phyloP scores from a whole-genome alignment of 2,329 filamentous ascomycete genomes.

The Metarhizium brunneum region DNA sequence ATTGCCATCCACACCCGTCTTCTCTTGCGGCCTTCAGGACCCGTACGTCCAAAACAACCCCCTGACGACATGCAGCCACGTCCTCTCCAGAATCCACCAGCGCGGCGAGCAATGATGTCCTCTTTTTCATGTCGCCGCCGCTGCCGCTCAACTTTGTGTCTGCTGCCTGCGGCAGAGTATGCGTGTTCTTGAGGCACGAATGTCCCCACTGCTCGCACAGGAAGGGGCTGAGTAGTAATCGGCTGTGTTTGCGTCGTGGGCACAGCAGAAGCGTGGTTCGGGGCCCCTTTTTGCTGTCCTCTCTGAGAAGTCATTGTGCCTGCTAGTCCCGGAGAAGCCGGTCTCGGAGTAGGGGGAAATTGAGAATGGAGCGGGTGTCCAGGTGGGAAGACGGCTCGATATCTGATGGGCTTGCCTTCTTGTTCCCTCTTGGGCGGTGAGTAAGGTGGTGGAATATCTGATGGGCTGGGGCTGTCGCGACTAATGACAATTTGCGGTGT shows the following conservation, averaged over 20 bases:
- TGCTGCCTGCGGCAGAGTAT: conserved; percentile 27
- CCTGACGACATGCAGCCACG: conserved; percentile 51
- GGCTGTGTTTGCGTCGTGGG: conserved; percentile 10
- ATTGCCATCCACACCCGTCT: conserved; percentile 51
- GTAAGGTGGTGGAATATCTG: conserved; percentile 45
- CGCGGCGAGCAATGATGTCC: conserved; percentile 46
- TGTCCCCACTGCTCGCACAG: conserved; percentile 34
- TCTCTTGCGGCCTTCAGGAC: conserved; percentile 53
- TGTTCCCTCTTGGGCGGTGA: conserved; percentile 36
- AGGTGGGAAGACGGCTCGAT: conserved; percentile 50
- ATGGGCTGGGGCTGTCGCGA: background rate
- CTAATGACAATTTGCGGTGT: conserved; percentile 3
- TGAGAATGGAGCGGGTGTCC: conserved; percentile 36
- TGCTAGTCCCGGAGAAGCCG: conserved; percentile 52
- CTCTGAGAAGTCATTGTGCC: conserved; percentile 54
- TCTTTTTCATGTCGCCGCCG: conserved; percentile 55
- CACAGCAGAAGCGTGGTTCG: conserved; percentile 40
- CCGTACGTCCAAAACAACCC: conserved; percentile 56
- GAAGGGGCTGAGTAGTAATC: conserved; percentile 22
- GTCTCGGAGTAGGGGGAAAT: conserved; percentile 49
- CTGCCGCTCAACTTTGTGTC: conserved; percentile 38
- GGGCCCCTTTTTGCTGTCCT: conserved; percentile 49
- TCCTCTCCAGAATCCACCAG: conserved; percentile 56
- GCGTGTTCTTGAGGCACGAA: conserved; percentile 37
- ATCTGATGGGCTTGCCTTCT: conserved; percentile 32